Evolutionary conservation across 306 rosid genomes (phyloP).

Genomic region (Rosa persica): DNA sequence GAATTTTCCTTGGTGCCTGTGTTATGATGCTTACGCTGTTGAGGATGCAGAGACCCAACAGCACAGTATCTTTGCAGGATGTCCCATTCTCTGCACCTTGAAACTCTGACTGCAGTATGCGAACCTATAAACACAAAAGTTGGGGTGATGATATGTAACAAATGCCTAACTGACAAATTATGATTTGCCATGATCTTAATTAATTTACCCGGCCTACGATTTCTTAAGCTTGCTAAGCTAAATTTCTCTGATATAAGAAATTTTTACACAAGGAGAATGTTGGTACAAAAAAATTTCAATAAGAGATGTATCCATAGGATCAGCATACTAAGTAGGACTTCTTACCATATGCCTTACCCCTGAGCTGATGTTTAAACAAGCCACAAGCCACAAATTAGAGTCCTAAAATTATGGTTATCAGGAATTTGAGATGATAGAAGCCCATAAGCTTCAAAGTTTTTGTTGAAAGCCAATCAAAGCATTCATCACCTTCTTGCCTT

Average conservation of each 20-base stretch:
- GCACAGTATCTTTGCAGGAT: slow-evolving; percentile 26
- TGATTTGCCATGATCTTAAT: not conserved
- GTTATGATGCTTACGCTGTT: slow-evolving; percentile 18
- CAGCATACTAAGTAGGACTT: not conserved
- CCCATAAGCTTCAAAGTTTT: not conserved
- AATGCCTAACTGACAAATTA: not conserved
- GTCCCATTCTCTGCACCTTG: slow-evolving; percentile 42
- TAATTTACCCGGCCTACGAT: not conserved
- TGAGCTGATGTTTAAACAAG: not conserved
- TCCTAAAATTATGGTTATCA: not conserved
- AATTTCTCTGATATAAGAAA: not conserved
- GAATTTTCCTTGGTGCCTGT: slow-evolving; percentile 33
- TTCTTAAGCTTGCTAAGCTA: not conserved
- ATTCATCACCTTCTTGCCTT: slow-evolving; percentile 1
- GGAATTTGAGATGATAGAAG: not conserved
- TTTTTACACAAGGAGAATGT: not conserved
- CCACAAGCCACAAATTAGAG: not conserved
- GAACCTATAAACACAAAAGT: slow-evolving; percentile 41
- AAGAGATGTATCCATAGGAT: not conserved
- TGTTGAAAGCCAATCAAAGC: not conserved
- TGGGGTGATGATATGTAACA: not conserved
- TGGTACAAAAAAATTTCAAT: not conserved
- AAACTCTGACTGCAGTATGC: slow-evolving; percentile 31
- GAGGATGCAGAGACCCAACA: slow-evolving; percentile 37
- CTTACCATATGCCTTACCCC: not conserved